phyloP scores from a whole-genome alignment of 306 rosid genomes.

The Cicer bijugum region DNA sequence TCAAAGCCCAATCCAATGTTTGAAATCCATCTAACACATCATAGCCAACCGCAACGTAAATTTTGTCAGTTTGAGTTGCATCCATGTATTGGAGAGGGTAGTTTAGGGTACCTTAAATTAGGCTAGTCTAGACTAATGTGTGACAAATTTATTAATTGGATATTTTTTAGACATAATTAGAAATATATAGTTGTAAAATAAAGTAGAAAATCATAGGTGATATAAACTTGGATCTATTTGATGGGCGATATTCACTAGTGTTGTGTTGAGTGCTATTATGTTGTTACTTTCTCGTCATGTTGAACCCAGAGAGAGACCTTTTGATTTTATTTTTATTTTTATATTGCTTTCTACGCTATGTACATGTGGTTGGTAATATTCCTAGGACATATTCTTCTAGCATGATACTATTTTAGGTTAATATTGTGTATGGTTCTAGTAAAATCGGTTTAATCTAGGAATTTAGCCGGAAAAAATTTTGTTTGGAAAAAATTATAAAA shows the following conservation, averaged over 20 bases:
- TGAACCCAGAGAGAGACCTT: neutral
- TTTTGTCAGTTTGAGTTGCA: constrained; percentile 49
- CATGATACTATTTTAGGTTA: too few species aligned
- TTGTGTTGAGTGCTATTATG: neutral
- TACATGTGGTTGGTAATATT: neutral
- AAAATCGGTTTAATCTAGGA: too few species aligned
- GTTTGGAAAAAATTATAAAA: too few species aligned
- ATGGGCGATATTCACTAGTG: neutral
- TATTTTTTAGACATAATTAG: neutral
- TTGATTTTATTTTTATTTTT: neutral
- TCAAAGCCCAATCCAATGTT: constrained; percentile 74
- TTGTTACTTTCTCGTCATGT: neutral
- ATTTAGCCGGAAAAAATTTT: too few species aligned
- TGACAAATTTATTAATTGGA: neutral
- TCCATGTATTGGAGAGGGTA: constrained; percentile 36
- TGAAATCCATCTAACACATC: constrained; percentile 70
- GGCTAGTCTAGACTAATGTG: neutral
- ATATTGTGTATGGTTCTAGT: too few species aligned
- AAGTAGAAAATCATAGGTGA: too few species aligned
- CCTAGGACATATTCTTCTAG: neutral
- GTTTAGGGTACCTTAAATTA: neutral
- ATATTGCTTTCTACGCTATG: neutral
- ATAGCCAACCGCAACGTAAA: constrained; percentile 73
- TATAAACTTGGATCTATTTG: neutral
- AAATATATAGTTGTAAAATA: neutral